phyloP scores from a whole-genome alignment of 2,329 filamentous ascomycete species.

The Fusarium lyarnte region DNA sequence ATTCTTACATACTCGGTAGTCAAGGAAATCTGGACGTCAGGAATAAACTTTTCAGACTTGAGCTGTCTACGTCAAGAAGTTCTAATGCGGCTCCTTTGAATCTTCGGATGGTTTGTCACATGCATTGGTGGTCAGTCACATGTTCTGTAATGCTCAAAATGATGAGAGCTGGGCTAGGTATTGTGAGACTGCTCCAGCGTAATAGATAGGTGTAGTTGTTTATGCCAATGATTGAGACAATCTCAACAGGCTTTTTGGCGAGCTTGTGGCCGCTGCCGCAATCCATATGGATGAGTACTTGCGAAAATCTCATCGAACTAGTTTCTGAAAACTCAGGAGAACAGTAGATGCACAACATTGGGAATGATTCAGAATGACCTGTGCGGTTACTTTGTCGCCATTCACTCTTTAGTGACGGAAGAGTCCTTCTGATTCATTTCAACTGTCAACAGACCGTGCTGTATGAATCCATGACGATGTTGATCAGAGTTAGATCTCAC shows the following conservation, averaged over 20 bases:
- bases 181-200: background rate
- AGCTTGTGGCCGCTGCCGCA: background rate
- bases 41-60: background rate
- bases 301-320: background rate
- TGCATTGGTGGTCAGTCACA: conserved; percentile 6
- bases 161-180: background rate
- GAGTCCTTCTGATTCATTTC: background rate
- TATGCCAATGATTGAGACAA: background rate
- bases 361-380: no score
- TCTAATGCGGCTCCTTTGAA: background rate
- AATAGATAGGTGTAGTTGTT: background rate
- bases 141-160: background rate
- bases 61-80: background rate
- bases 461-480: background rate
- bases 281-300: background rate
- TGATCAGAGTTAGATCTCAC: background rate
- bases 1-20: background rate
- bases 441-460: background rate
- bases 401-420: background rate
- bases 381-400: background rate
- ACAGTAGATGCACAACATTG: background rate
- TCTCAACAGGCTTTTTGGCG: background rate
- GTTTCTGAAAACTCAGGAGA: background rate
- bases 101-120: background rate
- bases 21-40: background rate